phyloP scores from a whole-genome alignment of 352 stramenopile species.

The Pythium aristosporum region DNA sequence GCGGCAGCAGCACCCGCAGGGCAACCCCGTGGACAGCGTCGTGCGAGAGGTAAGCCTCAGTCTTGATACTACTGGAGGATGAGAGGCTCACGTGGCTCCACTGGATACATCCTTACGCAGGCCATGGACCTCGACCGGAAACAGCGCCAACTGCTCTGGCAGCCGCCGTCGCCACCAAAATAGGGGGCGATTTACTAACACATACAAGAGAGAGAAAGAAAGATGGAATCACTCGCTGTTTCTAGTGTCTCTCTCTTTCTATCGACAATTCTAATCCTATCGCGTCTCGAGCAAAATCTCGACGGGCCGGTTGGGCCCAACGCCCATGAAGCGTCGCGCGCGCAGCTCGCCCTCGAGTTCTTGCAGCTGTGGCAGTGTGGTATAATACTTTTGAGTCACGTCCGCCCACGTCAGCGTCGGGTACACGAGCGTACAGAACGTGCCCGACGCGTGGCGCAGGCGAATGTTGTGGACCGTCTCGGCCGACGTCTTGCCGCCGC shows the following conservation, averaged over 20 bases:
- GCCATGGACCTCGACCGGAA: constrained; percentile 71
- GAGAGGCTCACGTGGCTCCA: neutral
- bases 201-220: too few species aligned
- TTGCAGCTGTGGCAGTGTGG: constrained; percentile 39
- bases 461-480: constrained; percentile 89
- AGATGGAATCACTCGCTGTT: neutral
- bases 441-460: constrained; percentile 78
- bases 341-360: constrained; percentile 57
- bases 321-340: constrained; percentile 56
- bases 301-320: constrained; percentile 37
- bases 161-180: constrained; percentile 30
- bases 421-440: constrained; percentile 70
- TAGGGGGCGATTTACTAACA: constrained; percentile 4
- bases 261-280: neutral
- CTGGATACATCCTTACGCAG: constrained; percentile 19
- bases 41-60: constrained; percentile 55
- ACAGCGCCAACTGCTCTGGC: constrained; percentile 38
- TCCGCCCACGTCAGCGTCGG: constrained; percentile 48
- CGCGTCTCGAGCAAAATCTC: constrained; percentile 41
- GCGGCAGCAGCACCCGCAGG: constrained; percentile 42
- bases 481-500: constrained; percentile 70
- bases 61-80: neutral
- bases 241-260: neutral
- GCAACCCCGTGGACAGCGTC: constrained; percentile 61
- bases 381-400: constrained; percentile 40